Conservation (phyloP, 495 filamentous ascomycete genomes). For the Trichoderma asperelloides region DNA sequence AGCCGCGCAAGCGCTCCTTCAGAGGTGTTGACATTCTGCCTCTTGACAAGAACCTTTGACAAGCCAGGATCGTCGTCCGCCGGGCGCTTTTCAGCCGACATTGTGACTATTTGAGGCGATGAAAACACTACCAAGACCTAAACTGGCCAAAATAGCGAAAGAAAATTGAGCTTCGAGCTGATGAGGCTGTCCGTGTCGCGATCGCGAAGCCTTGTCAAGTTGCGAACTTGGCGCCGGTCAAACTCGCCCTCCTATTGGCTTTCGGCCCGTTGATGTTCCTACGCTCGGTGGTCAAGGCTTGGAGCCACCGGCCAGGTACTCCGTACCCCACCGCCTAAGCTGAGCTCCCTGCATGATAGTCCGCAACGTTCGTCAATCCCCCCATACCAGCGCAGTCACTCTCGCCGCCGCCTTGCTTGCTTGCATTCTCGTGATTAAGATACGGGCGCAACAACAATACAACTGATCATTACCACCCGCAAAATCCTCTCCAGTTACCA, state of each 20-base stretch:
- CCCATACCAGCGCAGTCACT: neutral
- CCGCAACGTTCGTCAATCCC: neutral
- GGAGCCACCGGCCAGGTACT: neutral
- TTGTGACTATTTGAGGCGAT: slow-evolving; percentile 24
- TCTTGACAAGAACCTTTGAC: slow-evolving; percentile 80
- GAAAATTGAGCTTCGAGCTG: neutral
- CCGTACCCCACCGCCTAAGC: slow-evolving; percentile 10
- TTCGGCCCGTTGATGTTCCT: slow-evolving; percentile 7
- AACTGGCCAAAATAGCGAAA: neutral
- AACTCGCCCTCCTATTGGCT: neutral
- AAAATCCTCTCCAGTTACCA: neutral
- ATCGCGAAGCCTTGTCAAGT: neutral
- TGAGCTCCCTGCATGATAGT: neutral
- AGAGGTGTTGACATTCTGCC: slow-evolving; percentile 64
- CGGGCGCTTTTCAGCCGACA: slow-evolving; percentile 86
- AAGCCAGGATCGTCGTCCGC: slow-evolving; percentile 69
- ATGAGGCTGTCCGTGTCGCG: neutral
- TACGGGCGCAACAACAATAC: neutral
- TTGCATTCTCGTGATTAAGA: neutral
- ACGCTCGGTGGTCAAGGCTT: neutral
- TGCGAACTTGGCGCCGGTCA: neutral
- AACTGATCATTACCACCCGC: neutral
- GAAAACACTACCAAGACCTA: neutral
- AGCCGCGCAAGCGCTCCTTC: slow-evolving; percentile 50
- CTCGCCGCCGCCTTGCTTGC: neutral